Conservation (phyloP, 768 basidiomycete species). For the Obba rivulosa region DNA sequence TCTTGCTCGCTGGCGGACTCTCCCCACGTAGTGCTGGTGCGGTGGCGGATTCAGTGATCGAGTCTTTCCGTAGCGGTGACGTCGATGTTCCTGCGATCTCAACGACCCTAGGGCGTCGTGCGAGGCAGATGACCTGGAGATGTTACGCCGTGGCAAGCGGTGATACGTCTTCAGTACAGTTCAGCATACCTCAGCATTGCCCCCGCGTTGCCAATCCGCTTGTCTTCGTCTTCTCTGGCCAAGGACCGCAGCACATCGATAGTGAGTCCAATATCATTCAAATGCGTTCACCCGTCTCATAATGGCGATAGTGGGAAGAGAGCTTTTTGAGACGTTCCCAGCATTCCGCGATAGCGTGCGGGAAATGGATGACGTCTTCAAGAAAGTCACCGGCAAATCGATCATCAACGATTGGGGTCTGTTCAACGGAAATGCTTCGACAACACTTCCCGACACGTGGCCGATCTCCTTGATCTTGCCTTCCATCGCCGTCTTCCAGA, state of each 20-base stretch:
- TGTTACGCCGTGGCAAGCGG: conserved; percentile 6
- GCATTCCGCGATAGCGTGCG: conserved; percentile 34
- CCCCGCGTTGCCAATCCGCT: conserved; percentile 23
- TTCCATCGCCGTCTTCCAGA: conserved; percentile 39
- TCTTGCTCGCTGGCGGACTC: conserved; percentile 32
- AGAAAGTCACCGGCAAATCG: conserved; percentile 27
- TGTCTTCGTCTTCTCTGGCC: conserved; percentile 35
- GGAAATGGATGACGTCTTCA: conserved; percentile 32
- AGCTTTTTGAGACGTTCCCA: conserved; percentile 29
- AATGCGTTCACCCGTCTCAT: not conserved
- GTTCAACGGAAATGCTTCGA: conserved; percentile 19
- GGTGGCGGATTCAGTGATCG: conserved; percentile 1
- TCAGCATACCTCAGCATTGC: conserved; percentile 25
- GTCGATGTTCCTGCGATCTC: not conserved
- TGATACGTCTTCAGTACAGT: conserved; percentile 1
- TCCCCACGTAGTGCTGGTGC: conserved; percentile 27
- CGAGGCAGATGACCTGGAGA: conserved; percentile 16
- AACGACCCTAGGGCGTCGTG: conserved; percentile 10
- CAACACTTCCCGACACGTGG: conserved; percentile 16
- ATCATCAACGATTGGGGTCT: conserved; percentile 32
- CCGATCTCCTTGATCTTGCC: conserved; percentile 35
- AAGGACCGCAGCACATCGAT: conserved; percentile 34
- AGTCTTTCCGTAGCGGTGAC: not conserved
- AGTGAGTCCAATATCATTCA: conserved; percentile 23
- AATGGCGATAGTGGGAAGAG: conserved; percentile 29